Percentiles rank a stretch among this genome's conserved stretches.
Conservation (phyloP, 805 yeast species). For the Komagataella populi region DNA sequence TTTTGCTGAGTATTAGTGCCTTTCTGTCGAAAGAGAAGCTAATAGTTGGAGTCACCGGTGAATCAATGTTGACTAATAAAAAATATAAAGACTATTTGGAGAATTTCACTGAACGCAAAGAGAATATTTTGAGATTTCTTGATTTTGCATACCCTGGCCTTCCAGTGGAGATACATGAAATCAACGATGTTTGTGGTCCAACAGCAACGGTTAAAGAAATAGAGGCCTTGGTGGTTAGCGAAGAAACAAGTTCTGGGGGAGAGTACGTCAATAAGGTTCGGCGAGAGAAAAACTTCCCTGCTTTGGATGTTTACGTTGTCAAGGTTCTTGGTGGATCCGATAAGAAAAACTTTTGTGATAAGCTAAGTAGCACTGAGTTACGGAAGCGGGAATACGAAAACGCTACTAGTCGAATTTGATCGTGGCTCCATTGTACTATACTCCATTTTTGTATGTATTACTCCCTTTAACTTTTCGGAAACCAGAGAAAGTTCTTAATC, state of each 20-base stretch:
- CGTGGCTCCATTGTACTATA: not conserved
- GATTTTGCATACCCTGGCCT: conserved; percentile 29
- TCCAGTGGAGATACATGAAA: conserved; percentile 38
- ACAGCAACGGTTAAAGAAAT: conserved; percentile 66
- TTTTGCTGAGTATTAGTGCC: conserved; percentile 60
- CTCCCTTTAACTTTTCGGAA: not conserved
- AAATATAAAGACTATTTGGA: conserved; percentile 57
- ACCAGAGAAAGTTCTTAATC: conserved; percentile 8
- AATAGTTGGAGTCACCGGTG: conserved; percentile 79
- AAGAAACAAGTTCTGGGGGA: conserved; percentile 72
- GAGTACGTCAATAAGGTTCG: conserved; percentile 56
- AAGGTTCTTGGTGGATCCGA: conserved; percentile 41
- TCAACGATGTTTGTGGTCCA: conserved; percentile 88
- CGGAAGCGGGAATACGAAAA: conserved; percentile 27
- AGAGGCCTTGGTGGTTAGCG: conserved; percentile 68
- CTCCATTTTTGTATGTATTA: not conserved
- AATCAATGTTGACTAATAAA: conserved; percentile 58
- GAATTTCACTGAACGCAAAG: conserved; percentile 35
- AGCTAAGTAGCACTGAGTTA: conserved; percentile 75
- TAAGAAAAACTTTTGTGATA: conserved; percentile 42
- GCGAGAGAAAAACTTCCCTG: conserved; percentile 34
- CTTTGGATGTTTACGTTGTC: conserved; percentile 37
- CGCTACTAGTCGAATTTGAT: not conserved
- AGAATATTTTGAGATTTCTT: conserved; percentile 35
- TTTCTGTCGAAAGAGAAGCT: conserved; percentile 41